Evolutionary conservation across 371 early-diverging fungal genomes (phyloP), one percentile per base, ranked within the genome.

Genomic region (Sporodiniella umbellata): DNA sequence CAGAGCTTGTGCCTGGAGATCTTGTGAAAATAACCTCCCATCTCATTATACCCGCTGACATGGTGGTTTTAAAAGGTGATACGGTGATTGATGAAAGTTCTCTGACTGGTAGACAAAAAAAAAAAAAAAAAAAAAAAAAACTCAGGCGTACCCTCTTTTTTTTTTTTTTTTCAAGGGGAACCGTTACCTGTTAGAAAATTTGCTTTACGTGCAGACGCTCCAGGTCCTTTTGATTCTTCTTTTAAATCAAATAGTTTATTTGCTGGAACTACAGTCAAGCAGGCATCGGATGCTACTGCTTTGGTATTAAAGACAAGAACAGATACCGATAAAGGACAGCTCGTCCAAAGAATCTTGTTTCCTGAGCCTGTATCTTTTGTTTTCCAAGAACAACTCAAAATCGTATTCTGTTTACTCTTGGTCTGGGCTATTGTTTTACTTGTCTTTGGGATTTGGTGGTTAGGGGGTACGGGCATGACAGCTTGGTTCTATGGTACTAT

Each of bases 281-380:
- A 72, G 37, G 45, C 59, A 11, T 53, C 40, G 6, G 10, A 25
- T 0, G 79, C 83, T 4, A 38, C 31, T 3, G 59, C 59, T 17
- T 61, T 91, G 31, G 93, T 92, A 0, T 54, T 80, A 33, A 72
- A 70, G 44, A 95, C 91, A 7, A 88, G 93, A 6, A 88, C 89
- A 28, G 58, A 75, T 33, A 92, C 94, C 0, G 79, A 87, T 31
- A 88, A 89, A 58, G 96, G 96, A 10, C 68, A 80, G 43, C 72
- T 95, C 6, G 76, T 96, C 10, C 81, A 82, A 48, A 82, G 86
- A 54, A 92, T 96, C 42, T 56, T 92, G 31, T 88, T 80, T 60
- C 90, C 92, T 24, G 69, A 62, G 11, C 72, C 81, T 10, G 74
- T 88, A 28, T 75, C 80, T 0, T 90, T 90, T 58, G 75, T 89